Evolutionary conservation across 805 yeast species (phyloP).

Genomic region (Tetrapisispora phaffii): DNA sequence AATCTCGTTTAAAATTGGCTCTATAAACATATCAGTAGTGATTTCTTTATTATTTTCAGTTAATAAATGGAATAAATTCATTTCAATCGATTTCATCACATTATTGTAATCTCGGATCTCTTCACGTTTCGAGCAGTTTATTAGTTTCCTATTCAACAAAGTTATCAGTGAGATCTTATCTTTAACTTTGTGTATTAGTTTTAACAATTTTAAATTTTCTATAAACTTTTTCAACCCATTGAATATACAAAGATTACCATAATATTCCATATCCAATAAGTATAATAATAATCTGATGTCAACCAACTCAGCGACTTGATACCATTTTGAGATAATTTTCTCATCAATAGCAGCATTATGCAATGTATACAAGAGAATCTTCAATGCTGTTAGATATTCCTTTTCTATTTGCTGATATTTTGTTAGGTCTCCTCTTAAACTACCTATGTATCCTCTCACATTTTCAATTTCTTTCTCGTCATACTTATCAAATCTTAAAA

Average conservation of each 20-base stretch:
- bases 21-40: slow-evolving; percentile 12
- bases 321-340: slow-evolving; percentile 15
- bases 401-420: slow-evolving; percentile 14
- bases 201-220: slow-evolving; percentile 18
- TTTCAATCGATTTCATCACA: slow-evolving; percentile 18
- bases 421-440: slow-evolving; percentile 2
- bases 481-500: slow-evolving; percentile 17
- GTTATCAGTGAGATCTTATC: slow-evolving; percentile 6
- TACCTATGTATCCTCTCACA: slow-evolving; percentile 12
- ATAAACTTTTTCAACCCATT: slow-evolving; percentile 20
- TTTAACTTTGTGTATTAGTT: slow-evolving; percentile 18
- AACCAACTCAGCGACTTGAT: slow-evolving; percentile 6
- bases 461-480: slow-evolving; percentile 14
- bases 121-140: background rate
- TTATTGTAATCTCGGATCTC: slow-evolving; percentile 11
- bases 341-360: slow-evolving; percentile 19
- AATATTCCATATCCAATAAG: slow-evolving; percentile 17
- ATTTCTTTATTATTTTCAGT: slow-evolving; percentile 3
- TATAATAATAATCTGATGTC: slow-evolving; percentile 24
- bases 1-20: slow-evolving; percentile 12
- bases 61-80: slow-evolving; percentile 13
- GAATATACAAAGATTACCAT: slow-evolving; percentile 25
- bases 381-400: slow-evolving; percentile 14
- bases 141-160: slow-evolving; percentile 4
- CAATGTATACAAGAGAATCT: slow-evolving; percentile 16